Percentiles rank a stretch among this genome's conserved stretches.
Conservation (phyloP, 352 stramenopile genomes). For the Phytophthora vignae region DNA sequence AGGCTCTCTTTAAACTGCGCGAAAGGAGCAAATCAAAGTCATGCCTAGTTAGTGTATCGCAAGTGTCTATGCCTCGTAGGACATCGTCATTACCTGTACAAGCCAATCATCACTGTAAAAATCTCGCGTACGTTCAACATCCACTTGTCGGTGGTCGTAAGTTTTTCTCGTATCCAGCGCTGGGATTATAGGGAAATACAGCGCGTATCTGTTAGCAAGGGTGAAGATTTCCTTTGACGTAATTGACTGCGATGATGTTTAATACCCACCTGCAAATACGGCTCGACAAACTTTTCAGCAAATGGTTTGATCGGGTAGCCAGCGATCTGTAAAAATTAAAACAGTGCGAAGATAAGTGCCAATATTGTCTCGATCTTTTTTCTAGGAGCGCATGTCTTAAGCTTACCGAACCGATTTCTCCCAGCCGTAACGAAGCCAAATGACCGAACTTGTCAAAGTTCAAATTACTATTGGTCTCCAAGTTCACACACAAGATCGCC, state of each 20-base stretch:
- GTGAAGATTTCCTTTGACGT: not conserved
- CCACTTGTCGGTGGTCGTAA: constrained; percentile 48
- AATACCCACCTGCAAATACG: constrained; percentile 61
- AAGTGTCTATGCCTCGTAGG: not conserved
- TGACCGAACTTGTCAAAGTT: constrained; percentile 88
- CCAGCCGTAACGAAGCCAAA: constrained; percentile 69
- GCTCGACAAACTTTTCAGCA: constrained; percentile 78
- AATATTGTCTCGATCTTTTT: not conserved
- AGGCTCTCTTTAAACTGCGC: constrained; percentile 65
- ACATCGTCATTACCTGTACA: constrained; percentile 63
- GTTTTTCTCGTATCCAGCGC: constrained; percentile 84
- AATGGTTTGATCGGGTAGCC: constrained; percentile 87
- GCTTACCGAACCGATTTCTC: constrained; percentile 69
- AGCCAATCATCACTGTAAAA: constrained; percentile 80
- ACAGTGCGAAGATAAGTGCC: constrained; percentile 13
- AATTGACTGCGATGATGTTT: not conserved
- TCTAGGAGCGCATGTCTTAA: not conserved
- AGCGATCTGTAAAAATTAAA: constrained; percentile 50
- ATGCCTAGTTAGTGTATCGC: constrained; percentile 1
- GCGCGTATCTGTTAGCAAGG: constrained; percentile 4
- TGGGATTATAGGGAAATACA: constrained; percentile 18
- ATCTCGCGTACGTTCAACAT: constrained; percentile 73
- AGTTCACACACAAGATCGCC: constrained; percentile 75
- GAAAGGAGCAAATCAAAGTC: not conserved
- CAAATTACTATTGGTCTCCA: constrained; percentile 64